Percentiles rank a stretch among this genome's conserved stretches.
These are phyloP conservation scores for Naganishia liquefaciens DNA, from an alignment of 1,284 basidiomycete species.

Conservation along the genomic window DNA sequence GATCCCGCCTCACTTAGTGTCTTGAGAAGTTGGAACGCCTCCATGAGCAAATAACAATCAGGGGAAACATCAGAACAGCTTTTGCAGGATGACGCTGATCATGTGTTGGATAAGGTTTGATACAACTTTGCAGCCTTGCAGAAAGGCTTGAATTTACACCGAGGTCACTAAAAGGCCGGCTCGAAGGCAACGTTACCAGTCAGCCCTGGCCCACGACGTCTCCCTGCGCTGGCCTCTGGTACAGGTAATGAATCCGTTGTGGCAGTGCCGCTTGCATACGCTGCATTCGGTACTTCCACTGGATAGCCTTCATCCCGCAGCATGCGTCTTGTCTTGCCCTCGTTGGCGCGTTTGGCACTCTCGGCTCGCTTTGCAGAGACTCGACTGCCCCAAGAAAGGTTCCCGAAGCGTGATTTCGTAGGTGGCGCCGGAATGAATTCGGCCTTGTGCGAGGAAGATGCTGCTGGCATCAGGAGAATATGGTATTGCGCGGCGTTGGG, in stretches of 20 bases:
- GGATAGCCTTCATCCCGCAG: constrained; percentile 42
- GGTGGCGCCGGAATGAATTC: constrained; percentile 44
- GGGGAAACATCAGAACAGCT: too few species aligned
- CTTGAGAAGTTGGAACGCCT: too few species aligned
- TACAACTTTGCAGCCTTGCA: constrained; percentile 1
- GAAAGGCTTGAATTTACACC: not conserved
- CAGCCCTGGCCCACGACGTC: not conserved
- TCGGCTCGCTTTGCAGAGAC: constrained; percentile 32
- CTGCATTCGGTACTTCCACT: not conserved
- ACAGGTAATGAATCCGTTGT: not conserved
- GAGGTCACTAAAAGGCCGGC: constrained; percentile 10
- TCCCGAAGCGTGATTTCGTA: constrained; percentile 24
- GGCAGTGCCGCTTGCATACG: not conserved
- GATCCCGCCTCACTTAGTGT: too few species aligned
- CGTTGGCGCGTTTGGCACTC: constrained; percentile 38
- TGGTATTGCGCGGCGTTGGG: constrained; percentile 41
- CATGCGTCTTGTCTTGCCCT: constrained; percentile 49
- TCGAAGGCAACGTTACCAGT: not conserved
- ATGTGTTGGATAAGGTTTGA: too few species aligned
- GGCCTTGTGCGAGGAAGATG: constrained; percentile 34
- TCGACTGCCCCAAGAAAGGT: constrained; percentile 28
- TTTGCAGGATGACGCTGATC: too few species aligned
- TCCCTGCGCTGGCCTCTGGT: constrained; percentile 21
- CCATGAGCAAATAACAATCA: too few species aligned
- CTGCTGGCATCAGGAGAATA: constrained; percentile 53